Base-by-base conservation (phyloP, 768 basidiomycete species). In the Lactifluus subvellereus region DNA sequence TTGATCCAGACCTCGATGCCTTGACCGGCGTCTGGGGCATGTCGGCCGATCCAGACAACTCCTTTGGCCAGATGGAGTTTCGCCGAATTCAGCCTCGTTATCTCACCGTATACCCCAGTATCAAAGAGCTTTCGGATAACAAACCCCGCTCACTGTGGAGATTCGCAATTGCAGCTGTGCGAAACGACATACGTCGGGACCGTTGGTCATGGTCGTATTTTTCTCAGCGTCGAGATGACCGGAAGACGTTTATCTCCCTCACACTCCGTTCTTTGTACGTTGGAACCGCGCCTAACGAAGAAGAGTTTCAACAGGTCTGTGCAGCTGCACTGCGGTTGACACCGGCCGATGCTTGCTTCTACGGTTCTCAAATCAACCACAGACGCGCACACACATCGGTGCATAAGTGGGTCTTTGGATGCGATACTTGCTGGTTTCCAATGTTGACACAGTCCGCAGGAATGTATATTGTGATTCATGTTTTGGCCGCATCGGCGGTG, bases 191-290 rank as follows among this genome's bases (percentile, higher is more conserved):
- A 6, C 68, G 70, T 4, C 64, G 70, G 42, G 49, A 63, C 32
- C 61, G 59, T 1, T 74, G 71, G 71, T 57, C 71, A 3, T 75
- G 73, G 74, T 56, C 68, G 30, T 73, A 69, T 52, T 73, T 76
- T 66, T 33, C 66, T 30, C 71, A 73, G 50, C 70, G 75, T 35
- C 65, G 72, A 22, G 66, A 71, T 56, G 60, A 65, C 5, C 59
- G 74, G 33, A 40, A 62, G 6, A 49, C 66, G 0, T 72, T 72
- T 42, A 64, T 75, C 38, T 62, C 73, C 37, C 61, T 74, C 50
- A 61, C 60, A 22, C 66, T 69, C 32, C 70, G 72, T 3, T 53
- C 57, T 45, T 42, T 48, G 8, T 45, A n/a, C 30, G 73, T 66
- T 40, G 70, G 72, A 27, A 47, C 43, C 13, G 56, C 65, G 13